These are phyloP conservation scores for Metschnikowia rubicola DNA, from an alignment of 805 yeast species.

Conservation along the genomic window DNA sequence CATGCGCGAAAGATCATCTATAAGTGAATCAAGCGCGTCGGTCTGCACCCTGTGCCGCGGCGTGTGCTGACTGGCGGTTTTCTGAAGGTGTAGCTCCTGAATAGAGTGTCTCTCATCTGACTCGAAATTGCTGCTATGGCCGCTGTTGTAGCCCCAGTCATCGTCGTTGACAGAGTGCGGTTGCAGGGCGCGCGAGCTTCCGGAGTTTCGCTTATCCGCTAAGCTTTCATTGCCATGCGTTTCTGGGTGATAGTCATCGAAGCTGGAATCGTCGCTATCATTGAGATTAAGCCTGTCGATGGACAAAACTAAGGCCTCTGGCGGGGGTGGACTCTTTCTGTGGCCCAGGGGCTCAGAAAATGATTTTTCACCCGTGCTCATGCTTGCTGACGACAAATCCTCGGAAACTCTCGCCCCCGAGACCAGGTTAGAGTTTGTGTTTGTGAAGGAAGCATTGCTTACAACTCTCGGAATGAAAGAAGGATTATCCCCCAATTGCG, in stretches of 20 bases:
- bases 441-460: background rate
- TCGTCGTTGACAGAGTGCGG: conserved; percentile 12
- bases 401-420: background rate
- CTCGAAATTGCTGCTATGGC: conserved; percentile 18
- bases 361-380: conserved; percentile 7
- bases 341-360: background rate
- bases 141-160: conserved; percentile 28
- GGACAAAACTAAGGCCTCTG: conserved; percentile 14
- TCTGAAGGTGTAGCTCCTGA: background rate
- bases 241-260: conserved; percentile 7
- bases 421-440: background rate
- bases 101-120: background rate
- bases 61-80: conserved; percentile 5
- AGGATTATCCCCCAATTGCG: background rate
- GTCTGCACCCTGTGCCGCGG: conserved; percentile 18
- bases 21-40: conserved; percentile 36
- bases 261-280: conserved; percentile 12
- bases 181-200: background rate
- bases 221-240: conserved; percentile 9
- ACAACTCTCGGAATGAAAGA: background rate
- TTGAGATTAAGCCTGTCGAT: conserved; percentile 14
- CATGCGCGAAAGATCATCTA: conserved; percentile 31
- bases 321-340: background rate
- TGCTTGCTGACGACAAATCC: conserved; percentile 3
- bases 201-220: background rate